Base-by-base conservation (phyloP, 768 basidiomycete species). In the Lactifluus volemus region DNA sequence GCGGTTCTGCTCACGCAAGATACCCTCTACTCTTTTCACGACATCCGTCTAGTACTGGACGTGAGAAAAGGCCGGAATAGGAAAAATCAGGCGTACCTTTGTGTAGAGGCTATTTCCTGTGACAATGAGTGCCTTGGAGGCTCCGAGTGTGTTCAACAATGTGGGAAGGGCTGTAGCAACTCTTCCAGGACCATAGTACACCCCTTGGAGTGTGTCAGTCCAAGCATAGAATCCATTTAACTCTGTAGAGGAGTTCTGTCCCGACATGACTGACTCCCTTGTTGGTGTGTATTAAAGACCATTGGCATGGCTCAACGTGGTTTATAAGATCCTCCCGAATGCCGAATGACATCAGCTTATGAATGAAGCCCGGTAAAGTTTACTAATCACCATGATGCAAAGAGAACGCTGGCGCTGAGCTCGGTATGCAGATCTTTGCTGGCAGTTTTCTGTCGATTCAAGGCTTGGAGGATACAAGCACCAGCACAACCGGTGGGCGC, bases 151-250 rank as follows among this genome's bases (percentile, higher is more conserved):
- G 25, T 77, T 65, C 60, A 89, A 73, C 14, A 90, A 72, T 67
- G 80, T 80, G 7, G 86, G 86, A 42, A 91, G 77, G 11, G 85
- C 84, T 0, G 80, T 84, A 53, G 70, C 74, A 41, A 83, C 70
- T 39, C 78, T 84, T 32, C 87, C 86, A 48, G 88, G 86, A 3
- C 89, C 89, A 69, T 88, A 91, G 68, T 83, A 79, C 17, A 91
- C 73, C 19, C 79, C 81, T 61, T 84, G 84, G 61, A 91, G 75
- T 1, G 84, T 83, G 65, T 86, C 82, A 0, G 82, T 82, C 76
- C 81, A 88, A 25, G 78, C 75, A 68, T 90, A 92, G 21, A 73
- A 83, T 19, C 89, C 89, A 45, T 75, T 70, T 41, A 78, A 63
- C 38, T 70, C 57, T 15, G 63, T 62, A 25, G 65, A 64, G 8